A percentile compares a stretch with the other conserved stretches of the same genome.
Conservation (phyloP, 768 basidiomycete species). For the Suillus placidus region DNA sequence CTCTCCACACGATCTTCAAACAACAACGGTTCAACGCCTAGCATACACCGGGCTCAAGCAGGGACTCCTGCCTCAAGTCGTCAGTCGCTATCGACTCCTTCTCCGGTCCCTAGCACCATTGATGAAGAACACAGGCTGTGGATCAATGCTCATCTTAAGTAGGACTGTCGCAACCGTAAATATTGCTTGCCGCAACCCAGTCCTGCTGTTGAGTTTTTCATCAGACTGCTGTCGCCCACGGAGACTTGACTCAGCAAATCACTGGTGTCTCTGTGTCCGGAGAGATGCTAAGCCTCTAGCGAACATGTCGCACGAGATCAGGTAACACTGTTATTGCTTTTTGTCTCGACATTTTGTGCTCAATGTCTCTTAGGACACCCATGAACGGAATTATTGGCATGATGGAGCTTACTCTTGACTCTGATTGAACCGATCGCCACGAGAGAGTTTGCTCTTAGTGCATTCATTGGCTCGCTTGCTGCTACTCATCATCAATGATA, state of each 20-base stretch:
- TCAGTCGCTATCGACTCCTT: constrained; percentile 81
- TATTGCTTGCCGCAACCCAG: too few relatives aligned
- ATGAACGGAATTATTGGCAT: constrained; percentile 99
- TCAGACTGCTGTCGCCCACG: too few relatives aligned
- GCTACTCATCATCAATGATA: constrained; percentile 97
- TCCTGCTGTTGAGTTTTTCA: too few relatives aligned
- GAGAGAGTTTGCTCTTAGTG: constrained; percentile 94
- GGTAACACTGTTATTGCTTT: constrained; percentile 52
- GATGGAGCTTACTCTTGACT: constrained; percentile 97
- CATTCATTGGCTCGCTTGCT: constrained; percentile 92
- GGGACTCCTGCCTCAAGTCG: constrained; percentile 70
- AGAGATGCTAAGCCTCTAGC: too few relatives aligned
- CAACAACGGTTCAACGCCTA: constrained; percentile 38
- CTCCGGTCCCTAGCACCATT: constrained; percentile 73
- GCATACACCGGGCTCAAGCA: constrained; percentile 54
- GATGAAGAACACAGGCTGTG: too few relatives aligned
- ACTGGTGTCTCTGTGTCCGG: too few relatives aligned
- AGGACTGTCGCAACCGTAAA: too few relatives aligned
- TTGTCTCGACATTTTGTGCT: not conserved
- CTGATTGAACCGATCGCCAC: constrained; percentile 92
- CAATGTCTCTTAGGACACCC: constrained; percentile 67
- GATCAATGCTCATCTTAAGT: too few relatives aligned
- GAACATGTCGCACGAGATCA: constrained; percentile 97
- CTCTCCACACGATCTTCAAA: constrained; percentile 59
- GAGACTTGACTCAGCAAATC: too few relatives aligned